phyloP scores from a whole-genome alignment of 2,329 filamentous ascomycete genomes.

The Diplodia mutila region DNA sequence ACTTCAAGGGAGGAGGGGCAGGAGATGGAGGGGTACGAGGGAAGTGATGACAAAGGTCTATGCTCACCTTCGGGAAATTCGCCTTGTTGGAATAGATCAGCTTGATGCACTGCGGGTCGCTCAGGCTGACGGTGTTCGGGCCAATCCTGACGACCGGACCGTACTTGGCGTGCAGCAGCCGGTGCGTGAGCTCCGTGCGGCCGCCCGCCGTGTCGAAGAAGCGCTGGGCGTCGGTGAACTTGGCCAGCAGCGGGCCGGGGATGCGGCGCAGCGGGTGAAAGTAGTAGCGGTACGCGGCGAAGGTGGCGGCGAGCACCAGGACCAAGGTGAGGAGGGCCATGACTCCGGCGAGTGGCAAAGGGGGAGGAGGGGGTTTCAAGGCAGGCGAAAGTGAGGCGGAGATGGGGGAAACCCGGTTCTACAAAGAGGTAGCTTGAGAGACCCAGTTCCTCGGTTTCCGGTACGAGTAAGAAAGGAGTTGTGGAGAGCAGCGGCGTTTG shows the following conservation, averaged over 20 bases:
- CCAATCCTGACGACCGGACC: constrained; percentile 38
- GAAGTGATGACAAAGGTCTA: background rate
- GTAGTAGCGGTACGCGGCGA: constrained; percentile 6
- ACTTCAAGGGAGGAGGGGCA: background rate
- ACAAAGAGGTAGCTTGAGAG: too few relatives aligned
- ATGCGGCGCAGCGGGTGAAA: constrained; percentile 27
- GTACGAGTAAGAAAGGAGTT: background rate
- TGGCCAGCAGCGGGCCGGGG: constrained; percentile 40
- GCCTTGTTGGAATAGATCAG: constrained; percentile 39
- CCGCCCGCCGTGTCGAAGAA: constrained; percentile 36
- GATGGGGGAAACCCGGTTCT: background rate
- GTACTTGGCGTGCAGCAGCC: constrained; percentile 36
- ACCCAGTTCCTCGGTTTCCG: background rate
- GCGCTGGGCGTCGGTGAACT: constrained; percentile 40
- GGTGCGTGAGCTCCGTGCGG: constrained; percentile 38
- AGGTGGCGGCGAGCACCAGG: constrained; percentile 13
- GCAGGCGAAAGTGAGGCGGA: background rate
- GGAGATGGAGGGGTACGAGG: background rate
- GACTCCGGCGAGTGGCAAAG: too few relatives aligned
- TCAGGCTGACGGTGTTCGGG: constrained; percentile 37
- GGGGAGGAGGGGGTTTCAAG: background rate
- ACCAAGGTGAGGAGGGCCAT: constrained; percentile 16
- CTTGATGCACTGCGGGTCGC: constrained; percentile 38
- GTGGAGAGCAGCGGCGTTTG: background rate
- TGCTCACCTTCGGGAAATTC: constrained; percentile 37